Evolutionary conservation across 495 filamentous ascomycete species (phyloP).

Genomic region (Aspergillus leporis): DNA sequence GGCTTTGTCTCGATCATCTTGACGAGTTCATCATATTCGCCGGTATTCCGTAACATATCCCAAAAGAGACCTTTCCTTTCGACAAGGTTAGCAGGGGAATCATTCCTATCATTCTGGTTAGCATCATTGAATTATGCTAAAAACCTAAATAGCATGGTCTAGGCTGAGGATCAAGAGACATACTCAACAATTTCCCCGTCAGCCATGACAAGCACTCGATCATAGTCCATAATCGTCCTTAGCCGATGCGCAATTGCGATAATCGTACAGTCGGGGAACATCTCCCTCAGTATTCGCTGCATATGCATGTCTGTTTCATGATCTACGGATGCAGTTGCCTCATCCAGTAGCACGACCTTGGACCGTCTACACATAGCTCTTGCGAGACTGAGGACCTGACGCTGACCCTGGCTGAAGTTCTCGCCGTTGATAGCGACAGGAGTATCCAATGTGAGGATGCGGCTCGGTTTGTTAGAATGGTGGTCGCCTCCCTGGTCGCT

Average conservation of each 20-base stretch:
- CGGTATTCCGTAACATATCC: constrained; percentile 52
- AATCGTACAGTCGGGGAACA: constrained; percentile 38
- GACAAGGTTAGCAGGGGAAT: constrained; percentile 46
- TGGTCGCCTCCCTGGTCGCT: constrained; percentile 22
- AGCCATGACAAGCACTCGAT: constrained; percentile 39
- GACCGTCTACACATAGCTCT: constrained; percentile 58
- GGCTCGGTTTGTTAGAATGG: background rate
- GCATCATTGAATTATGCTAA: background rate
- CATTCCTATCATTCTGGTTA: constrained; percentile 29
- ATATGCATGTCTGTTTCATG: constrained; percentile 55
- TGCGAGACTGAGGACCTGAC: constrained; percentile 61
- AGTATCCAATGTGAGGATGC: constrained; percentile 31
- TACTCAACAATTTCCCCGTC: constrained; percentile 34
- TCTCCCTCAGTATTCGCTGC: constrained; percentile 43
- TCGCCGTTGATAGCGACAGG: constrained; percentile 57
- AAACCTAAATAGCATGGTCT: background rate
- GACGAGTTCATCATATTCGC: constrained; percentile 49
- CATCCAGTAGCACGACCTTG: constrained; percentile 59
- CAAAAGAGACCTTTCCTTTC: constrained; percentile 45
- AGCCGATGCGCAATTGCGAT: constrained; percentile 45
- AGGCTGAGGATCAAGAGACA: background rate
- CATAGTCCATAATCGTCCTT: constrained; percentile 39
- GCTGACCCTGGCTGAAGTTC: constrained; percentile 62
- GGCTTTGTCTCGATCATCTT: constrained; percentile 8
- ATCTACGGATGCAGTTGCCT: constrained; percentile 60